Evolutionary conservation across 2,329 filamentous ascomycete species (phyloP).

Genomic region (Sporothrix inflata): DNA sequence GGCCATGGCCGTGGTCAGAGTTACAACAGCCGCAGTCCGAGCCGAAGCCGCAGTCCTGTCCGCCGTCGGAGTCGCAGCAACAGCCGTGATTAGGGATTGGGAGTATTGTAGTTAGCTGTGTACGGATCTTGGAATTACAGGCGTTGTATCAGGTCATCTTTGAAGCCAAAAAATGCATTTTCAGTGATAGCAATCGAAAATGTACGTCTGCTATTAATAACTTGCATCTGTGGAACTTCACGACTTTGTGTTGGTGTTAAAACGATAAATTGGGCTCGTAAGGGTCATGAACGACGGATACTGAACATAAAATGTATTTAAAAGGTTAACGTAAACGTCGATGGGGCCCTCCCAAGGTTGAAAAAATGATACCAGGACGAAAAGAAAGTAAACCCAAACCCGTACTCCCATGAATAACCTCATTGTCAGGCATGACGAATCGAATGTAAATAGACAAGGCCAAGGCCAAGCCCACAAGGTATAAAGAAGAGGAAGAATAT

Average conservation of each 20-base stretch:
- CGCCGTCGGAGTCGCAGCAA: conserved; percentile 16
- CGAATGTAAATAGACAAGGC: background rate
- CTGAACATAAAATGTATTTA: background rate
- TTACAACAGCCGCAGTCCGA: conserved; percentile 10
- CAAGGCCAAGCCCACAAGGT: background rate
- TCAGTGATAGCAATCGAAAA: too few relatives aligned
- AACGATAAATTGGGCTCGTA: background rate
- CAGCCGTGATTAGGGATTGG: background rate
- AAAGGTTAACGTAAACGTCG: background rate
- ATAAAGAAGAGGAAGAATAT: background rate
- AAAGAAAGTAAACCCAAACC: background rate
- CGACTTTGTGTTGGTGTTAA: background rate
- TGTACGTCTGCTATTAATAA: background rate
- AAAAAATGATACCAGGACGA: background rate
- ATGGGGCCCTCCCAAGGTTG: background rate
- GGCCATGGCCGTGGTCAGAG: background rate
- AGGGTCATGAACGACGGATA: background rate
- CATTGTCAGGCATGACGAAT: background rate
- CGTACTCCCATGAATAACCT: background rate
- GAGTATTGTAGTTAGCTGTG: background rate
- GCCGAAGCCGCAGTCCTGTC: conserved; percentile 14
- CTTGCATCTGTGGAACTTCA: background rate
- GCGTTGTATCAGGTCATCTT: background rate
- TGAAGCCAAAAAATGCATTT: background rate
- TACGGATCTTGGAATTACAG: background rate